phyloP scores from a whole-genome alignment of 345 rosid genomes.

The Triadica sebifera region DNA sequence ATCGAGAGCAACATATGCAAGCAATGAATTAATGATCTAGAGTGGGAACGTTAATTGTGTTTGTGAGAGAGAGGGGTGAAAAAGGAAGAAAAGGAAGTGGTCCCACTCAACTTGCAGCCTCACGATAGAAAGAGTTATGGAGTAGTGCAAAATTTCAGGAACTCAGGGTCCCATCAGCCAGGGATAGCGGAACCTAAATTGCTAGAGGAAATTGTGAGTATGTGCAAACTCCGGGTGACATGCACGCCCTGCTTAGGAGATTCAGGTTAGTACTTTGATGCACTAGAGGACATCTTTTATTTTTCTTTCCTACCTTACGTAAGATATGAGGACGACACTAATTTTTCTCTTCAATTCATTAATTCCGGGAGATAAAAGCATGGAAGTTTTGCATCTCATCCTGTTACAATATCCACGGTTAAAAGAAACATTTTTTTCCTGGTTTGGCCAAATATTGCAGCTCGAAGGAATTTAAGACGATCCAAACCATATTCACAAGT shows the following conservation, averaged over 20 bases:
- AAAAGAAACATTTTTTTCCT: too few relatives aligned
- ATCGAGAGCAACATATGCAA: not conserved
- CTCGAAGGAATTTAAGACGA: too few relatives aligned
- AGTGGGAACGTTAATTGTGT: not conserved
- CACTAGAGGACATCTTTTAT: not conserved
- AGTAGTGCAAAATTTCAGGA: too few relatives aligned
- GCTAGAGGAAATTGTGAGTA: not conserved
- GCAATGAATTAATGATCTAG: not conserved
- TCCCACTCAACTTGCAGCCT: not conserved
- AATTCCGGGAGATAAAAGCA: too few relatives aligned
- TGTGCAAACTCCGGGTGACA: not conserved
- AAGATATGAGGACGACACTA: too few relatives aligned
- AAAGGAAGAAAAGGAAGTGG: conserved; percentile 4
- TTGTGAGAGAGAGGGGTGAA: not conserved
- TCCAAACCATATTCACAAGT: too few relatives aligned
- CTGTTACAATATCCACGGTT: too few relatives aligned
- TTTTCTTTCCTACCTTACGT: not conserved
- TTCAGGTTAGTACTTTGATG: not conserved
- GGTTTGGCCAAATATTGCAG: too few relatives aligned
- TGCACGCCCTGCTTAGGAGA: not conserved
- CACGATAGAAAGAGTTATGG: too few relatives aligned
- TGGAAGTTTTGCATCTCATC: too few relatives aligned
- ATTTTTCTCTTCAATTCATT: too few relatives aligned
- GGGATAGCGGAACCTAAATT: conserved; percentile 3
- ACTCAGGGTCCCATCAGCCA: conserved; percentile 3